Percentiles rank a stretch among this genome's conserved stretches.
These are phyloP conservation scores for Ceratocystis eucalypticola DNA, from an alignment of 2,329 filamentous ascomycete genomes.

Conservation along the genomic window DNA sequence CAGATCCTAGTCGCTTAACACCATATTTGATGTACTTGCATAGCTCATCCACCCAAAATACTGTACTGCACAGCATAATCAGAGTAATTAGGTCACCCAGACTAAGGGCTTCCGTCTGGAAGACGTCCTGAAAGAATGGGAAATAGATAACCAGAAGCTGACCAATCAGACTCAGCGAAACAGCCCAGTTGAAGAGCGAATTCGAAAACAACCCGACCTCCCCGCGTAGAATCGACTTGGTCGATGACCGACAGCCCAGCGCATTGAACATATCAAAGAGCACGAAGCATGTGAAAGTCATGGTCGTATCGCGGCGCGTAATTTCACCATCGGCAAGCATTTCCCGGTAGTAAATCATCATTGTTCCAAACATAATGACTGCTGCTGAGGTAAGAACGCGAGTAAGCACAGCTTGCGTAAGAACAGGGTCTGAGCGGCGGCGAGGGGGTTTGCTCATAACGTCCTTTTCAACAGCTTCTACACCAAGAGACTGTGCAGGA, in stretches of 20 bases:
- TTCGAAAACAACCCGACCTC: conserved; percentile 77
- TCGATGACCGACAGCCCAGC: conserved; percentile 78
- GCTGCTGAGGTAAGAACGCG: conserved; percentile 77
- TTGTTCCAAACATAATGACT: conserved; percentile 85
- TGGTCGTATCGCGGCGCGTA: conserved; percentile 88
- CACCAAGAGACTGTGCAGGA: conserved; percentile 88
- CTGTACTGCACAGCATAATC: conserved; percentile 64
- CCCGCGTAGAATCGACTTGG: conserved; percentile 74
- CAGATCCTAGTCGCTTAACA: conserved; percentile 40
- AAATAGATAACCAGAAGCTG: conserved; percentile 90
- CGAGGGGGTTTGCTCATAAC: conserved; percentile 85
- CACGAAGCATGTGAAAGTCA: conserved; percentile 98
- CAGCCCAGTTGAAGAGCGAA: conserved; percentile 92
- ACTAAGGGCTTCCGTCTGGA: conserved; percentile 81
- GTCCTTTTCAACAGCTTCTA: conserved; percentile 85
- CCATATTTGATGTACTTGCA: conserved; percentile 65
- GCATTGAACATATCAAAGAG: conserved; percentile 99
- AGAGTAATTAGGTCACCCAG: conserved; percentile 62
- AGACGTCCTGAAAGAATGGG: conserved; percentile 82
- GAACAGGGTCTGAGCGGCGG: conserved; percentile 71
- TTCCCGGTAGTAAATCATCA: conserved; percentile 81
- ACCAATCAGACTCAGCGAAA: conserved; percentile 68
- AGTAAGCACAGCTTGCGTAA: conserved; percentile 69
- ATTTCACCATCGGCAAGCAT: conserved; percentile 75
- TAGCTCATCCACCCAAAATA: conserved; percentile 89